Evolutionary conservation across 768 basidiomycete genomes (phyloP).

Genomic region (Termitomyces sp.): DNA sequence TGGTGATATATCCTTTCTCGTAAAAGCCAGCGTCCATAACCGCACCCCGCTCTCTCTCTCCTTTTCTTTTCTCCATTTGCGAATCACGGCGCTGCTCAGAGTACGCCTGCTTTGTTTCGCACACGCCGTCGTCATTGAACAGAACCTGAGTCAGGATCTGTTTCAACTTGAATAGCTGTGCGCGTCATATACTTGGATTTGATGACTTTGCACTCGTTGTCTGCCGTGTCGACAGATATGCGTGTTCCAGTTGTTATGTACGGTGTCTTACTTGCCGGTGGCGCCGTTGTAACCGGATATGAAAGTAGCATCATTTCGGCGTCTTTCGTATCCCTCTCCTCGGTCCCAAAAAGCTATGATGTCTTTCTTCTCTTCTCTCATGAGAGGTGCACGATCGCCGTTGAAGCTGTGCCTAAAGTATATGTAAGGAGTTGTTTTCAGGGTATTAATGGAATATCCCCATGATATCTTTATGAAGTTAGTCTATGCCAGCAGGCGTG

Average conservation of each 20-base stretch:
- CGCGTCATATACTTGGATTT: not conserved
- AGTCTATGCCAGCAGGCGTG: not conserved
- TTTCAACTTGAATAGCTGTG: not conserved
- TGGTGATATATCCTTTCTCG: no score
- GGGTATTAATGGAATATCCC: not conserved
- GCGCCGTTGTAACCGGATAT: not conserved
- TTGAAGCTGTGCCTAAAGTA: not conserved
- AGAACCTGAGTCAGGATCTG: not conserved
- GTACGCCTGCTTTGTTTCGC: not conserved
- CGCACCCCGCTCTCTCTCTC: not conserved
- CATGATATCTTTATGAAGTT: not conserved
- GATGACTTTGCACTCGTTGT: not conserved
- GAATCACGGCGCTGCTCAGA: not conserved
- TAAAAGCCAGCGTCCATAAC: not conserved
- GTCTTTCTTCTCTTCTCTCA: not conserved
- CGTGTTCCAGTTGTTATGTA: not conserved
- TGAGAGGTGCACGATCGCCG: not conserved
- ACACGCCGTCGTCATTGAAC: not conserved
- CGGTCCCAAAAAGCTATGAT: not conserved
- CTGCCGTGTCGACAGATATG: not conserved
- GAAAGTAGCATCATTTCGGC: not conserved
- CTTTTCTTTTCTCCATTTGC: not conserved
- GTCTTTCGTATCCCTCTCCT: not conserved
- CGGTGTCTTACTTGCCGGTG: not conserved
- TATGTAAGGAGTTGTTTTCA: not conserved